Base-by-base conservation (phyloP, 176 grass and related monocot genomes). In the Guadua angustifolia region DNA sequence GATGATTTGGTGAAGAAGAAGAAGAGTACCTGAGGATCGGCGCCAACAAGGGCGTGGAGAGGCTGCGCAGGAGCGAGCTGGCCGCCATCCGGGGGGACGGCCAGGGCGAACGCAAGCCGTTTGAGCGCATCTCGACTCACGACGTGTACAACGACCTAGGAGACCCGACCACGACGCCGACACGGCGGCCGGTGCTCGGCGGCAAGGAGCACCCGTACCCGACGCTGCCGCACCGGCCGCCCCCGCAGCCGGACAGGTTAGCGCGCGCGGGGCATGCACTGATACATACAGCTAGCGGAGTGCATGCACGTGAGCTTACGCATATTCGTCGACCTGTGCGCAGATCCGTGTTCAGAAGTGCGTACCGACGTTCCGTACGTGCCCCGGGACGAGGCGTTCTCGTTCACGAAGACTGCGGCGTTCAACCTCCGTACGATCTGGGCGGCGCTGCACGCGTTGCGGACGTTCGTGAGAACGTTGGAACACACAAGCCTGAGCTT, bases 131-230 rank as follows among this genome's bases (percentile, higher is more conserved):
- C 73, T 95, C 39, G 39, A 40, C 7, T 85, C n/a, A 93, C 49
- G 91, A 88, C 56, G 64, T 59, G 7, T 96, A 96, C 62, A 93
- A 96, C 35, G 94, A 96, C 80, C 76, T 96, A 2, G 94, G 38
- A 42, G 13, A 5, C 25, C 7, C 39, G 39, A 40, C 39, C 39
- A 0, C 39, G 39, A 40, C 39, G 39, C 39, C 39, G 11, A 8
- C 39, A 40, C 39, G 39, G 2, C 75, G 94, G 24, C 88, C 86
- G 0, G 86, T 93, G 60, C 91, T 96, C 35, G 94, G 94, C 15
- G 86, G 66, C 67, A 68, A 83, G 59, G 40, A 89, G 33, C 68
- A 46, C 9, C 91, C 91, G 0, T 96, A 93, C 84, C 39, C 39
- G 39, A 40, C 39, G 39, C 39, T 40, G 39, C 39, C 39, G 39